Evolutionary conservation across 495 filamentous ascomycete species (phyloP).

Genomic region (Xylaria cubensis): DNA sequence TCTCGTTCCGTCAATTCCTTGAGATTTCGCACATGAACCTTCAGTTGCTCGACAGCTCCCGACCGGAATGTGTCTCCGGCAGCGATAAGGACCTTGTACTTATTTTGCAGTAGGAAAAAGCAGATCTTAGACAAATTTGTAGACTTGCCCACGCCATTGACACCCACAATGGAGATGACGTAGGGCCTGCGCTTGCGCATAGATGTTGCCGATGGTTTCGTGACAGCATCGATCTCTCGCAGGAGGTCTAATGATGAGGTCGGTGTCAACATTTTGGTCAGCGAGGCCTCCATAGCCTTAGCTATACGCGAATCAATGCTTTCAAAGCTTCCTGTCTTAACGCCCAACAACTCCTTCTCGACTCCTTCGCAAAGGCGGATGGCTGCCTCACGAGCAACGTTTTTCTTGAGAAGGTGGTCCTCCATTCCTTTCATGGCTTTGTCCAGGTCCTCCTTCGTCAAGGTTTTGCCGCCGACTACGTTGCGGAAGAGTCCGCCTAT

Average conservation of each 20-base stretch:
- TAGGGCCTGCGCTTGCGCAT: constrained; percentile 75
- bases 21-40: constrained; percentile 90
- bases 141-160: constrained; percentile 97
- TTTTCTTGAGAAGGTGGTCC: constrained; percentile 92
- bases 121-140: constrained; percentile 97
- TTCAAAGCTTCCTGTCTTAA: constrained; percentile 93
- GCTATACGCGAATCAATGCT: constrained; percentile 84
- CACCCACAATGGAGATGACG: constrained; percentile 96
- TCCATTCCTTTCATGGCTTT: constrained; percentile 96
- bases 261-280: constrained; percentile 93
- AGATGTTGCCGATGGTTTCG: constrained; percentile 62
- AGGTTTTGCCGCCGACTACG: constrained; percentile 88
- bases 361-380: constrained; percentile 90
- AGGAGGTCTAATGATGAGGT: constrained; percentile 93
- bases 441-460: constrained; percentile 85
- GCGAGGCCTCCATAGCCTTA: constrained; percentile 84
- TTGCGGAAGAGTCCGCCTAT: constrained; percentile 90
- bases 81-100: constrained; percentile 92
- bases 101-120: constrained; percentile 96
- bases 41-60: constrained; percentile 94
- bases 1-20: constrained; percentile 84
- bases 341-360: constrained; percentile 83
- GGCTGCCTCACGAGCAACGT: constrained; percentile 93
- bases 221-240: constrained; percentile 85
- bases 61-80: constrained; percentile 98